Conservation (phyloP, 2,329 filamentous ascomycete genomes). For the Colletotrichum salicis region DNA sequence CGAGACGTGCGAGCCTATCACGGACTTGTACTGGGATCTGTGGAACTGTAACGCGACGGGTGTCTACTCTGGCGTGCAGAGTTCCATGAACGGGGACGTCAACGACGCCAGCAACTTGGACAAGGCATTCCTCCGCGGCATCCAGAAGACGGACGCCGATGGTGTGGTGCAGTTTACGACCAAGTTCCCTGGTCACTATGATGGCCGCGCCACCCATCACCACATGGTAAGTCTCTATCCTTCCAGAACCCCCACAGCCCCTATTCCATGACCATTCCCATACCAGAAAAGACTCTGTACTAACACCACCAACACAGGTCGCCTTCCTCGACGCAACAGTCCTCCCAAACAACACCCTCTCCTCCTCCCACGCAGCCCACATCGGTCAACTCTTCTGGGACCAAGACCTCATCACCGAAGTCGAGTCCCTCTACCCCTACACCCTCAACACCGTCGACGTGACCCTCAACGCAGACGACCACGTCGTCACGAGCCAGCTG, state of each 20-base stretch:
- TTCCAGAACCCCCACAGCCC: background rate
- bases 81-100: conserved; percentile 32
- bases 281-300: background rate
- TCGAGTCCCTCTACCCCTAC: conserved; percentile 28
- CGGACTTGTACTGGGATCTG: conserved; percentile 36
- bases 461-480: conserved; percentile 48
- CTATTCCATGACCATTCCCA: background rate
- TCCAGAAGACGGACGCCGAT: conserved; percentile 37
- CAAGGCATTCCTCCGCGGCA: conserved; percentile 24
- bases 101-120: conserved; percentile 18
- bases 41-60: conserved; percentile 48
- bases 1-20: conserved; percentile 32
- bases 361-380: conserved; percentile 52
- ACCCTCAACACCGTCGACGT: conserved; percentile 21
- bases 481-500: conserved; percentile 53
- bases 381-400: conserved; percentile 34
- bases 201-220: conserved; percentile 57
- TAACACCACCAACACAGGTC: background rate
- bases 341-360: conserved; percentile 55
- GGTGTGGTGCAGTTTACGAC: conserved; percentile 50
- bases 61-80: conserved; percentile 50
- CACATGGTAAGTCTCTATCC: conserved; percentile 44
- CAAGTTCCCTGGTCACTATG: conserved; percentile 58
- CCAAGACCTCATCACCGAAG: conserved; percentile 18
- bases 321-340: conserved; percentile 23